Evolutionary conservation across 2,329 filamentous ascomycete genomes (phyloP).

Genomic region (Colletotrichum theobromicola): DNA sequence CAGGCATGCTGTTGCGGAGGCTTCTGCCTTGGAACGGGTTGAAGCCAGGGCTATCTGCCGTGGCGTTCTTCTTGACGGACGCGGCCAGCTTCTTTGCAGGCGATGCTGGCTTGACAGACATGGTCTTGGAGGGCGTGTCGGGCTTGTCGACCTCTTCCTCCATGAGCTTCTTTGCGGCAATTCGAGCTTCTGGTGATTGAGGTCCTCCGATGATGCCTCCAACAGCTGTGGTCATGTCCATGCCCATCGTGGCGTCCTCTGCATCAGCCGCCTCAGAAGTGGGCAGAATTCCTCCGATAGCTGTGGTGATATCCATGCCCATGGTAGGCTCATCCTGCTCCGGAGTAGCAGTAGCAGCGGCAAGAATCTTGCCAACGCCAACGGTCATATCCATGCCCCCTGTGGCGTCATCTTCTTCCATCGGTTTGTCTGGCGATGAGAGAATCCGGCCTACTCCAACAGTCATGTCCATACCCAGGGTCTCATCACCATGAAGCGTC

Average conservation of each 20-base stretch:
- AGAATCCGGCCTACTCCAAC: conserved; percentile 61
- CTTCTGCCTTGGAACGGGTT: conserved; percentile 57
- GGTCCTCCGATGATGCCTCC: conserved; percentile 62
- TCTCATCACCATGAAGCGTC: conserved; percentile 37
- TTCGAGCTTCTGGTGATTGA: conserved; percentile 42
- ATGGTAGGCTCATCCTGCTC: conserved; percentile 32
- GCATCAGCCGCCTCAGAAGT: conserved; percentile 29
- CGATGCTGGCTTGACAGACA: conserved; percentile 39
- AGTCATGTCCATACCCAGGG: conserved; percentile 73
- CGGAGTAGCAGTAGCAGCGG: conserved; percentile 14
- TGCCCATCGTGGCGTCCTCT: conserved; percentile 56
- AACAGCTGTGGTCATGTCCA: conserved; percentile 72
- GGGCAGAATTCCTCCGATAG: conserved; percentile 59
- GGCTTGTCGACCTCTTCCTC: conserved; percentile 61
- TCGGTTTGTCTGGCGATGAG: conserved; percentile 45
- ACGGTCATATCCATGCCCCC: conserved; percentile 63
- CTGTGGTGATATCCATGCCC: conserved; percentile 68
- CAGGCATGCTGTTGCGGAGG: conserved; percentile 53
- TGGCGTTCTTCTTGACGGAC: conserved; percentile 29
- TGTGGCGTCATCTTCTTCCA: conserved; percentile 54
- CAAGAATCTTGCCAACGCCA: conserved; percentile 49
- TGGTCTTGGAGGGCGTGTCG: conserved; percentile 46
- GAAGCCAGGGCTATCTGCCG: conserved; percentile 55
- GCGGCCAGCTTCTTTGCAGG: conserved; percentile 38
- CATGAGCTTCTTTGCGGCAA: conserved; percentile 61